These are phyloP conservation scores for Cynara cardunculus DNA, from an alignment of 129 eudicot genomes.

Conservation along the genomic window DNA sequence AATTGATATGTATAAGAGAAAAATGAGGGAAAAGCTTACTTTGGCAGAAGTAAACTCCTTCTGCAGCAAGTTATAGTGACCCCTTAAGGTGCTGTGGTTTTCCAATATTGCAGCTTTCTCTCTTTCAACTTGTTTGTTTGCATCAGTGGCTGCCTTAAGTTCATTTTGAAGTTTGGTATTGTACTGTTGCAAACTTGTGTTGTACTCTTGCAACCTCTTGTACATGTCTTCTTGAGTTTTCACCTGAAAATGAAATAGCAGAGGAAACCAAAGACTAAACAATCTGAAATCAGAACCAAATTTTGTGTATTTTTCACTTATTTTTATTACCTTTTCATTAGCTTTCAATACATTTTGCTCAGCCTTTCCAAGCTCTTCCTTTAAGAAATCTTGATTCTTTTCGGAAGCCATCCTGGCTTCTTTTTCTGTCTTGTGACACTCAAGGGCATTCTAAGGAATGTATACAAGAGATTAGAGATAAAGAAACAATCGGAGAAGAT, in stretches of 20 bases:
- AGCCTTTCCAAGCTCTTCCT: constrained; percentile 42
- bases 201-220: constrained; percentile 63
- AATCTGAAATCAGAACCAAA: not conserved
- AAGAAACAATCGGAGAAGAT: not conserved
- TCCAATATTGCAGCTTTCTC: constrained; percentile 56
- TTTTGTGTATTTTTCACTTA: not conserved
- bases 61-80: constrained; percentile 50
- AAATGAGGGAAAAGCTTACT: constrained; percentile 23
- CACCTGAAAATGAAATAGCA: constrained; percentile 28
- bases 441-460: constrained; percentile 36
- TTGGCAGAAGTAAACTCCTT: constrained; percentile 48
- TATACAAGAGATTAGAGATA: not conserved
- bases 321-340: constrained; percentile 42
- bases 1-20: not conserved
- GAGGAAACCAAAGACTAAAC: constrained; percentile 3
- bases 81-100: constrained; percentile 45
- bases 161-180: constrained; percentile 58
- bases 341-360: constrained; percentile 40
- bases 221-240: constrained; percentile 40
- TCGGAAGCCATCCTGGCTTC: constrained; percentile 43
- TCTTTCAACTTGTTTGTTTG: constrained; percentile 46
- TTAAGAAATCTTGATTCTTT: constrained; percentile 42
- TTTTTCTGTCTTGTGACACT: constrained; percentile 38
- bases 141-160: constrained; percentile 43
- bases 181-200: constrained; percentile 58